Percentiles rank a stretch among this genome's conserved stretches.
Conservation (phyloP, 768 basidiomycete genomes). For the Rhizopogon roseolus region DNA sequence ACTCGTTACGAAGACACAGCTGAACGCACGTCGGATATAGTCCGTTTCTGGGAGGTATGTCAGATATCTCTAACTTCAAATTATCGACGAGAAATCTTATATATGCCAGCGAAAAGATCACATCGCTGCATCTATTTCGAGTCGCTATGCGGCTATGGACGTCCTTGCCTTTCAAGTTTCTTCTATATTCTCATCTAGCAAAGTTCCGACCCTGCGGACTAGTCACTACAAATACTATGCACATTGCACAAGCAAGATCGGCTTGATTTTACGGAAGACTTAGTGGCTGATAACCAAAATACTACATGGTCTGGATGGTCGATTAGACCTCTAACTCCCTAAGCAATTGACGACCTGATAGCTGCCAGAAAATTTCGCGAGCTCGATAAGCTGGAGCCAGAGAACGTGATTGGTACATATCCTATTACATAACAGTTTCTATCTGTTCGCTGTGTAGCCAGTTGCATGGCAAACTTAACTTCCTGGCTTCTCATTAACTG, state of each 20-base stretch:
- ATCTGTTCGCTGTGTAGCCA: too few species aligned
- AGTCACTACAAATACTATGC: too few species aligned
- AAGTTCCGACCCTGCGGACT: background rate
- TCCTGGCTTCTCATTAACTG: too few species aligned
- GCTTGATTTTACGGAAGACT: slow-evolving; percentile 14
- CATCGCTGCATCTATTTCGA: background rate
- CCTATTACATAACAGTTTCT: too few species aligned
- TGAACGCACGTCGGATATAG: background rate
- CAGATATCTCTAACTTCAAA: too few species aligned
- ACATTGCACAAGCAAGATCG: slow-evolving; percentile 18
- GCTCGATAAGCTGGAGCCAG: too few species aligned
- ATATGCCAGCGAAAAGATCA: background rate
- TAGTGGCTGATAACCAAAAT: slow-evolving; percentile 3
- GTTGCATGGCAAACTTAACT: too few species aligned
- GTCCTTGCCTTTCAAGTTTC: slow-evolving; percentile 18
- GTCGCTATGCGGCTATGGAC: slow-evolving; percentile 16
- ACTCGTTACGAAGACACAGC: background rate
- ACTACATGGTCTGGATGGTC: background rate
- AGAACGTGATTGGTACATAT: too few species aligned
- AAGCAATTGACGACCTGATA: background rate
- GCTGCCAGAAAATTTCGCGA: background rate
- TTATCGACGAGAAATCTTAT: background rate
- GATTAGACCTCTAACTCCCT: background rate
- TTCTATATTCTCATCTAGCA: slow-evolving; percentile 17
- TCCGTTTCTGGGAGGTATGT: background rate